These are phyloP conservation scores for Corchorus capsularis DNA, from an alignment of 345 rosid genomes.

Conservation along the genomic window DNA sequence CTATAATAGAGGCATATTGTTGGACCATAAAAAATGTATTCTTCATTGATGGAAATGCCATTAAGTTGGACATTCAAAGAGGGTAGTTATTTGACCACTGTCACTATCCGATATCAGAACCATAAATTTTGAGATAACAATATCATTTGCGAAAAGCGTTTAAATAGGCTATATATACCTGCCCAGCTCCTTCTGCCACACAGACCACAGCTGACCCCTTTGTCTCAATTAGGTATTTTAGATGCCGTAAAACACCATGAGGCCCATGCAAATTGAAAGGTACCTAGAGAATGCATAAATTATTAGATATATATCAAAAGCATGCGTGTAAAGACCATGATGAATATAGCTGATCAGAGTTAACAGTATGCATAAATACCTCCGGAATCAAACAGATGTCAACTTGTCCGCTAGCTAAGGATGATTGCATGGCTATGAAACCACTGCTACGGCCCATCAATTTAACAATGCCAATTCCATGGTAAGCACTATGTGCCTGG, in stretches of 20 bases:
- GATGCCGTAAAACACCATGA: slow-evolving; percentile 84
- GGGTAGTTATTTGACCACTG: not conserved
- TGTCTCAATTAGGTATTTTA: slow-evolving; percentile 86
- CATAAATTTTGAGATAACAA: not conserved
- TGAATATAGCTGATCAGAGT: not conserved
- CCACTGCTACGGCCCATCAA: slow-evolving; percentile 99
- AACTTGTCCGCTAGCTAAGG: slow-evolving; percentile 97
- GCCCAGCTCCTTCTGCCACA: slow-evolving; percentile 99
- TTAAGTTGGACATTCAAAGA: not conserved
- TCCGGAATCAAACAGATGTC: slow-evolving; percentile 98
- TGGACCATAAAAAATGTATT: not conserved
- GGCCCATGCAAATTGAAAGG: slow-evolving; percentile 88
- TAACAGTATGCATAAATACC: slow-evolving; percentile 43
- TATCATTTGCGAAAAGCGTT: not conserved
- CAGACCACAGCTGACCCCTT: slow-evolving; percentile 98
- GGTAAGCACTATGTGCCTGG: slow-evolving; percentile 97
- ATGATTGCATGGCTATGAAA: slow-evolving; percentile 96
- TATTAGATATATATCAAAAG: not conserved
- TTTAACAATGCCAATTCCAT: slow-evolving; percentile 93
- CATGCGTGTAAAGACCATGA: slow-evolving; percentile 4
- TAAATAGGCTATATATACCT: slow-evolving; percentile 45
- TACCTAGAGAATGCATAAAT: slow-evolving; percentile 46
- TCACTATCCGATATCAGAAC: not conserved
- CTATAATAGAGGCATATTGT: not conserved
- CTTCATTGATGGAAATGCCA: not conserved